Base-by-base conservation (phyloP, 495 filamentous ascomycete genomes). In the Poronia punctata region DNA sequence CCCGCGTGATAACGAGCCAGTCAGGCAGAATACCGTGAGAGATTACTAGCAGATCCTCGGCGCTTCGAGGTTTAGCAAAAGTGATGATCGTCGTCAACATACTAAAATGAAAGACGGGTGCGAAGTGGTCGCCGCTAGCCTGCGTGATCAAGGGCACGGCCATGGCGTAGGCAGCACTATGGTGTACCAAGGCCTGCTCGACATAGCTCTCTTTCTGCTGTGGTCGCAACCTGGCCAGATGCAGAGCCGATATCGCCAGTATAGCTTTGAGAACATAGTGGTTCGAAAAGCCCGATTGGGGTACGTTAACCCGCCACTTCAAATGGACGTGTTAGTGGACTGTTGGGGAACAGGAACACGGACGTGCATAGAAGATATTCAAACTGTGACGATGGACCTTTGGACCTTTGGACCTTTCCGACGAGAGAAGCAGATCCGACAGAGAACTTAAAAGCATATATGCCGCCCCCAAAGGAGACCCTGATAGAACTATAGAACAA, bases 81-180 rank as follows among this genome's bases (percentile, higher is more conserved):
- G 65, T 56, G 33, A 72, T 64, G 10, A 71, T 62, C 4, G 62
- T 69, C 4, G 68, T 73, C 9, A 77, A 56, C 22, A 70, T 61
- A 16, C 72, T 71, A 45, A 76, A 72, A 18, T 68, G 66, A 39
- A 73, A 65, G 3, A 74, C 62, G 1, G 70, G 72, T n/a, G 69
- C 64, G 29, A 69, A 73, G 40, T 75, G 71, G 12, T 64, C 50
- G 6, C 64, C 57, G 4, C 50, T 69, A 18, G 76, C 46, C 31
- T 67, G 61, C 35, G 66, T 62, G 27, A 78, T 59, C 2, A 68
- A 57, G 4, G 59, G 48, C 5, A 71, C 64, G 20, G 67, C 71
- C 25, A 67, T 59, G 1, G 61, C 60, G 11, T 74, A 62, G 4
- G 67, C 64, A 14, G 64, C 53, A 31, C 68, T 68, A 29, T 76